A percentile compares a stretch with the other conserved stretches of the same genome.
Evolutionary conservation across 1,139 yeast species (phyloP).

Genomic region (Yamadazyma taylorii): DNA sequence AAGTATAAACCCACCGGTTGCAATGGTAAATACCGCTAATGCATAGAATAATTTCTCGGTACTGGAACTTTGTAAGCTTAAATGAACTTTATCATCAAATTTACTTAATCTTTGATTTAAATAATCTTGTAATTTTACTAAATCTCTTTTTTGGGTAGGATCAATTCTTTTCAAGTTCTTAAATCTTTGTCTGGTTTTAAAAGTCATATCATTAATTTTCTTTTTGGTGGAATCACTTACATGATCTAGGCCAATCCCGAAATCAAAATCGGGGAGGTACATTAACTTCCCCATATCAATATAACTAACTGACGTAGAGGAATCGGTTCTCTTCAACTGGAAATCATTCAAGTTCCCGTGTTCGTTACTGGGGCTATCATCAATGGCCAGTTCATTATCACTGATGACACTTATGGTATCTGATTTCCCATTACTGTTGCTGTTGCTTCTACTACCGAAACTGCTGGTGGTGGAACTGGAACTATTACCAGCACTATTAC

Average conservation of each 20-base stretch:
- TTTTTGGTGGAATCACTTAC: slow-evolving; percentile 38
- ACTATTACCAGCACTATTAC: not conserved
- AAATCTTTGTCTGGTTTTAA: slow-evolving; percentile 35
- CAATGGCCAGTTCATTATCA: slow-evolving; percentile 4
- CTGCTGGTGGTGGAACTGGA: not conserved
- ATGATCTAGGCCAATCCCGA: slow-evolving; percentile 41
- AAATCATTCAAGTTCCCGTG: slow-evolving; percentile 5
- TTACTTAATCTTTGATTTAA: slow-evolving; percentile 45
- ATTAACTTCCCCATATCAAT: slow-evolving; percentile 40
- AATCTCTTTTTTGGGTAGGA: slow-evolving; percentile 23
- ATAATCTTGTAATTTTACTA: slow-evolving; percentile 32
- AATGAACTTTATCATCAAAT: slow-evolving; percentile 58
- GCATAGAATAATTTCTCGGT: slow-evolving; percentile 87
- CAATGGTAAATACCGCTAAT: slow-evolving; percentile 64
- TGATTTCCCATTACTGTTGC: not conserved
- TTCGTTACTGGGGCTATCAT: slow-evolving; percentile 4
- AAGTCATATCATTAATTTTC: slow-evolving; percentile 36
- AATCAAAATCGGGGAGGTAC: slow-evolving; percentile 45
- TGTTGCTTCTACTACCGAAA: not conserved
- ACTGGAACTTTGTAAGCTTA: slow-evolving; percentile 51
- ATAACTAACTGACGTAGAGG: slow-evolving; percentile 35
- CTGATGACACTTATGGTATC: not conserved
- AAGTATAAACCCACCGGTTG: slow-evolving; percentile 70
- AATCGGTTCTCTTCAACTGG: slow-evolving; percentile 27
- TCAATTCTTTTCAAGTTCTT: slow-evolving; percentile 20